A percentile compares a stretch with the other conserved stretches of the same genome.
These are phyloP conservation scores for Syncephalastrum racemosum DNA, from an alignment of 371 early-diverging fungal species.

Conservation along the genomic window DNA sequence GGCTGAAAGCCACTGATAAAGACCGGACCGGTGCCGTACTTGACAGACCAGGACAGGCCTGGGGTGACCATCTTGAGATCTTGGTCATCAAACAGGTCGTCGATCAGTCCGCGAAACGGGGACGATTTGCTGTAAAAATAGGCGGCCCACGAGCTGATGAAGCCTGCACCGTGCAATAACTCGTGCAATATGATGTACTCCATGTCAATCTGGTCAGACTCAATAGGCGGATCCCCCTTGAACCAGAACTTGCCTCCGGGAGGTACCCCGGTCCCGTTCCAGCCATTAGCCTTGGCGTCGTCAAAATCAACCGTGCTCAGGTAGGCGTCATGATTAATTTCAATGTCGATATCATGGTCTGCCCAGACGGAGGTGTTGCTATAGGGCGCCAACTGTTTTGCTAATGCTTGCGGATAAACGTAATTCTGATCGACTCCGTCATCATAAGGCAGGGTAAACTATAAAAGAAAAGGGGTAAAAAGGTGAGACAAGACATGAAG, in stretches of 20 bases:
- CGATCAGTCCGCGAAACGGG: conserved; percentile 36
- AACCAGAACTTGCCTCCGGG: conserved; percentile 44
- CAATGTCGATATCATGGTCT: conserved; percentile 42
- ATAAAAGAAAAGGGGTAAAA: background rate
- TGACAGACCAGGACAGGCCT: conserved; percentile 34
- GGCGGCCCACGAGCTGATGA: conserved; percentile 50
- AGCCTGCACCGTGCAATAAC: conserved; percentile 43
- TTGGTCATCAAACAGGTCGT: conserved; percentile 34
- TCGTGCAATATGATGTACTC: conserved; percentile 44
- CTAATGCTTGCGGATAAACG: conserved; percentile 49
- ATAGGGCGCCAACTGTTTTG: conserved; percentile 47
- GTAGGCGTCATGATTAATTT: conserved; percentile 46
- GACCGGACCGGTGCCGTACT: conserved; percentile 35
- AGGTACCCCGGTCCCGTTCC: conserved; percentile 39
- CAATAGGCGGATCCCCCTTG: conserved; percentile 28
- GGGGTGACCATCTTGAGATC: conserved; percentile 40
- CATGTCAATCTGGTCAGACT: conserved; percentile 37
- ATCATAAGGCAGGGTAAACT: conserved; percentile 51
- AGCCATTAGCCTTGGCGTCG: conserved; percentile 22
- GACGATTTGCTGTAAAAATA: conserved; percentile 43
- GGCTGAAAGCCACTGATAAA: conserved; percentile 49
- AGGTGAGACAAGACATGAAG: no score
- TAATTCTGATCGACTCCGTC: conserved; percentile 49
- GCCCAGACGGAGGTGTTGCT: conserved; percentile 42
- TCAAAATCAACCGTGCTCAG: conserved; percentile 29